phyloP scores from a whole-genome alignment of 2,329 filamentous ascomycete genomes.

The Aspergillus sp. region DNA sequence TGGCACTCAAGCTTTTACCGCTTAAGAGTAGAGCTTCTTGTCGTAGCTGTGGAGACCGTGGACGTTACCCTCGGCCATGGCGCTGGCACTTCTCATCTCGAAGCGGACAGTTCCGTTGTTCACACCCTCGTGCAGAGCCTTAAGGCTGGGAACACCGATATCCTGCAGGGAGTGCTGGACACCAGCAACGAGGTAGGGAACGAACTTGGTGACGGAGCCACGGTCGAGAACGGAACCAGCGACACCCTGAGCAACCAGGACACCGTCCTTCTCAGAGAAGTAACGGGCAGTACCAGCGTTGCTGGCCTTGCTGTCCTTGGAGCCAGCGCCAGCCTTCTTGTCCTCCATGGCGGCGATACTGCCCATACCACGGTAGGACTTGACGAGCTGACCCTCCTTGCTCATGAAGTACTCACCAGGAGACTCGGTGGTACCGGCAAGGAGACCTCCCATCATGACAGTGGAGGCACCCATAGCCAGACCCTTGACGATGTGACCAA shows the following conservation, averaged over 20 bases:
- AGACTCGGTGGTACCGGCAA: slow-evolving; percentile 96
- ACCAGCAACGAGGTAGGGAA: slow-evolving; percentile 92
- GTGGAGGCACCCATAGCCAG: slow-evolving; percentile 90
- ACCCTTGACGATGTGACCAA: slow-evolving; percentile 98
- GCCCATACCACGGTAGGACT: slow-evolving; percentile 99
- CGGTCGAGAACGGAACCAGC: slow-evolving; percentile 66
- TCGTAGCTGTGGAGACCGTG: slow-evolving; percentile 97
- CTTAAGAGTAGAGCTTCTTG: slow-evolving; percentile 96
- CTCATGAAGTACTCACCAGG: slow-evolving; percentile 96
- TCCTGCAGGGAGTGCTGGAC: slow-evolving; percentile 98
- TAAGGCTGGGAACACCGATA: slow-evolving; percentile 79
- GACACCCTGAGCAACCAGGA: slow-evolving; percentile 95
- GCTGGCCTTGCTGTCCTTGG: slow-evolving; percentile 66
- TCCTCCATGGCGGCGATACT: slow-evolving; percentile 99
- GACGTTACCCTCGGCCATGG: slow-evolving; percentile 93
- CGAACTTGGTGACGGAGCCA: slow-evolving; percentile 86
- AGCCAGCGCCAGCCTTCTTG: slow-evolving; percentile 82
- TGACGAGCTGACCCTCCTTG: slow-evolving; percentile 95
- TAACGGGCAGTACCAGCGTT: slow-evolving; percentile 97
- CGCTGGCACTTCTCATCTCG: slow-evolving; percentile 90
- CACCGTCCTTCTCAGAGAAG: slow-evolving; percentile 94
- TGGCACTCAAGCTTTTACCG: slow-evolving; percentile 17
- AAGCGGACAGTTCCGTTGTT: slow-evolving; percentile 77
- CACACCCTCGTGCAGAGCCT: slow-evolving; percentile 75
- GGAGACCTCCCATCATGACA: slow-evolving; percentile 98